Conservation (phyloP, 495 filamentous ascomycete genomes). For the Cenococcum geophilum region DNA sequence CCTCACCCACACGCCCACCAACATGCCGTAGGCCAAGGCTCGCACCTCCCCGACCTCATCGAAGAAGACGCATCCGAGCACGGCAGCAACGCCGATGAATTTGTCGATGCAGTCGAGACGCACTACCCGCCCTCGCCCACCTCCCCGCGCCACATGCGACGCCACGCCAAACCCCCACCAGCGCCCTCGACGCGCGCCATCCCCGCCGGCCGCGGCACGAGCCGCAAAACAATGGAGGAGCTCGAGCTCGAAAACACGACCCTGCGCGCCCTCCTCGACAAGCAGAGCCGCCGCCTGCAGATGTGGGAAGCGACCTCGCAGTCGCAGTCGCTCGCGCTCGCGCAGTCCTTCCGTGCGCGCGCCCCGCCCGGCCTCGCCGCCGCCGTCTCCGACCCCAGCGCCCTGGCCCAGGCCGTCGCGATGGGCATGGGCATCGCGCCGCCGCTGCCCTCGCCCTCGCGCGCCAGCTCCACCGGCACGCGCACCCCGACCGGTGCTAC, state of each 20-base stretch:
- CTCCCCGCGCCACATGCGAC: conserved; percentile 37
- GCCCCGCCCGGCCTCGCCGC: not conserved
- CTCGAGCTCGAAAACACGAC: conserved; percentile 73
- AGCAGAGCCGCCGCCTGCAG: conserved; percentile 67
- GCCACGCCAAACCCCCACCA: not conserved
- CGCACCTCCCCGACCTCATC: conserved; percentile 35
- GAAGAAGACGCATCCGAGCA: conserved; percentile 45
- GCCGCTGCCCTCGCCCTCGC: conserved; percentile 27
- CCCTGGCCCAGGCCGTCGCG: conserved; percentile 18
- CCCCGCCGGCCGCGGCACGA: conserved; percentile 34
- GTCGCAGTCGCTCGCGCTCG: conserved; percentile 69
- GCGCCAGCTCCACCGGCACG: conserved; percentile 7
- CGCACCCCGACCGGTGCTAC: conserved; percentile 4
- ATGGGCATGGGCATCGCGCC: conserved; percentile 7
- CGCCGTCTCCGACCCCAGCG: conserved; percentile 12
- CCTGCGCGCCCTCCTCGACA: conserved; percentile 67
- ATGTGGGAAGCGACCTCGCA: conserved; percentile 84
- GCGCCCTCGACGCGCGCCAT: conserved; percentile 25
- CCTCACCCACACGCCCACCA: conserved; percentile 48
- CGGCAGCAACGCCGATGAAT: conserved; percentile 45
- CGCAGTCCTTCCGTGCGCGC: conserved; percentile 64
- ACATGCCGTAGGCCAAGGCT: conserved; percentile 44
- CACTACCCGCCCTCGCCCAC: conserved; percentile 46
- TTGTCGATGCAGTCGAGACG: conserved; percentile 81
- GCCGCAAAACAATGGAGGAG: conserved; percentile 66